A percentile compares a stretch with the other conserved stretches of the same genome.
phyloP scores from a whole-genome alignment of 805 yeast genomes.

The Pichia gijzeniarum region DNA sequence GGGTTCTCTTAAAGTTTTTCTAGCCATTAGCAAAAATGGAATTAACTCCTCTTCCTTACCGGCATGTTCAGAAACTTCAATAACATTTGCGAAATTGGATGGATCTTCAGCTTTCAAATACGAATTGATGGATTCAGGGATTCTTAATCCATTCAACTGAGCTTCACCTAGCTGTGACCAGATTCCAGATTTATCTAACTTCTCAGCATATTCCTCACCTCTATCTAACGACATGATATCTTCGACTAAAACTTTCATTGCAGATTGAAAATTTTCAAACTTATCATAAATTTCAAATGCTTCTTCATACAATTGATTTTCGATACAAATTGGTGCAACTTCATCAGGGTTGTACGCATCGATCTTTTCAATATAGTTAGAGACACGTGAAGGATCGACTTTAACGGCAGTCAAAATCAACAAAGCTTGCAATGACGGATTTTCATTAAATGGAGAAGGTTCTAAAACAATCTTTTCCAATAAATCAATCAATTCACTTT shows the following conservation, averaged over 20 bases:
- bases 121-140: conserved; percentile 86
- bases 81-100: conserved; percentile 80
- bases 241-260: conserved; percentile 86
- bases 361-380: conserved; percentile 77
- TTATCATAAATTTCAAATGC: conserved; percentile 90
- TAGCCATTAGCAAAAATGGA: conserved; percentile 83
- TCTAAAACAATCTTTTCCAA: conserved; percentile 94
- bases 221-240: conserved; percentile 92
- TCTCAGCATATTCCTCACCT: conserved; percentile 89
- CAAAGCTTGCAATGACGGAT: conserved; percentile 90
- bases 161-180: conserved; percentile 97
- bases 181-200: conserved; percentile 73
- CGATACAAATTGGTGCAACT: conserved; percentile 87
- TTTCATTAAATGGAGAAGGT: conserved; percentile 95
- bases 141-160: conserved; percentile 87
- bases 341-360: conserved; percentile 90
- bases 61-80: conserved; percentile 91
- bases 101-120: conserved; percentile 92
- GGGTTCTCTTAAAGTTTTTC: conserved; percentile 86
- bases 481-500: conserved; percentile 87
- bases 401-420: conserved; percentile 90
- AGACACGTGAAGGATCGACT: conserved; percentile 84
- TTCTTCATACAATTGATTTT: conserved; percentile 84
- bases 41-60: conserved; percentile 93
- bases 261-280: conserved; percentile 68